Base-by-base conservation (phyloP, 2,329 filamentous ascomycete species). In the Aspergillus candidus region DNA sequence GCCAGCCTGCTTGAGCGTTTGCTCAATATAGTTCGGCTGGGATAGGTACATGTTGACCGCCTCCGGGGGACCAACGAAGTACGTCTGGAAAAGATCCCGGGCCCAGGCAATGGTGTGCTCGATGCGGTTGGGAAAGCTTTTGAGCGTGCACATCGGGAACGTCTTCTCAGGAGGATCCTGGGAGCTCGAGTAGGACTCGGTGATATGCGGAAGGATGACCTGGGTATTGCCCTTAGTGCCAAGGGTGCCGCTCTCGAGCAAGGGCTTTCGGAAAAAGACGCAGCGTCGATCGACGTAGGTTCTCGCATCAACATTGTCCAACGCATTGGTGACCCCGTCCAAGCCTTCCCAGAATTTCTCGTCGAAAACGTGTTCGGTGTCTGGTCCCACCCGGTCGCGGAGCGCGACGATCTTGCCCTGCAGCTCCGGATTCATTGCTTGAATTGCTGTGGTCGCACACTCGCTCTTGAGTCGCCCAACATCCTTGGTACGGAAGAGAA, bases 101-200 rank as follows among this genome's bases (percentile, higher is more conserved):
- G 90, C 84, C 93, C 93, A 98, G 3, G 93, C 93, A 65, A 98
- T 98, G 1, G 93, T 97, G 69, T 98, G 93, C 71, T 98, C 90
- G 59, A 98, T 98, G 60, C 85, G 85, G 76, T 98, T 98, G 47
- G 93, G 93, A 76, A 98, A 98, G 69, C 90, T 96, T 62, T 88
- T 82, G 50, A 98, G 78, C 4, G 93, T 97, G 68, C 93, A 98
- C 90, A 97, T 97, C 1, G 93, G 93, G 77, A 98, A 97, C 1
- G 93, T 94, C 72, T 96, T 89, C 76, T 98, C 94, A 0, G 93
- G 93, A 1, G 93, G 93, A 65, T 98, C 94, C 65, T 96, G 91
- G 14, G 93, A 97, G 59, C 84, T 88, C 1, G 93, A 96, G 73
- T 98, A 98, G 1, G 93, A 97, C 69, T 98, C 94, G 1, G 93